Evolutionary conservation across 225 moss, liverwort and hornwort genomes (phyloP), one percentile per base, ranked within the genome.

Genomic region (Asterella californica): DNA sequence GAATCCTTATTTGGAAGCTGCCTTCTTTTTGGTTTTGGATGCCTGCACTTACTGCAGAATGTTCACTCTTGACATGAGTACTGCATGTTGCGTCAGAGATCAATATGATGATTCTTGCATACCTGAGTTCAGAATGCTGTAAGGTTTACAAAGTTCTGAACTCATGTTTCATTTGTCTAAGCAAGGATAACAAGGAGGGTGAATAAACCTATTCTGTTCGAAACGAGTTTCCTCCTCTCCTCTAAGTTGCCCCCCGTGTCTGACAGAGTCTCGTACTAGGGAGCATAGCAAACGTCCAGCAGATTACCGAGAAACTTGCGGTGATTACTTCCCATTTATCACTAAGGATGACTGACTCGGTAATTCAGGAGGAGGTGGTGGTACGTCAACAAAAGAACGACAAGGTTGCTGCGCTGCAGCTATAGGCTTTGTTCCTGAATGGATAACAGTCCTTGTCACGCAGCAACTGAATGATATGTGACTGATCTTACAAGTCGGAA

Each of bases 261-360:
- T 70, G 84, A 81, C 70, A 90, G 79, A 80, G 85, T 83, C 86
- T 99, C 95, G 49, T 86, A 85, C 75, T 88, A 76, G 15, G 93
- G 91, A 81, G 91, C 94, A 82, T 99, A 93, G 21, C 90, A 82
- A 46, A 99, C 97, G 79, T 94, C 86, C 76, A 99, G 82, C 84
- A 93, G 84, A 76, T 91, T 83, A 27, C 97, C 92, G 77, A 94
- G 79, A 74, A 93, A 99, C 45, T 91, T 92, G 81, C 89, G 93
- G 34, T 92, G 90, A 78, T 99, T 95, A 59, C 92, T 85, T 99
- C 95, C 79, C 91, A 83, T 86, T 99, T 99, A 14, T 93, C 90
- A 79, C 93, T 42, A 47, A 10, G 2, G 49, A 49, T 18, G 15
- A 54, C 34, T 42, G 70, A 12, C 42, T 47, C 47, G 14, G 48